These are phyloP conservation scores for Ceratobasidium papillatum DNA, from an alignment of 1,284 basidiomycete genomes.

Conservation along the genomic window DNA sequence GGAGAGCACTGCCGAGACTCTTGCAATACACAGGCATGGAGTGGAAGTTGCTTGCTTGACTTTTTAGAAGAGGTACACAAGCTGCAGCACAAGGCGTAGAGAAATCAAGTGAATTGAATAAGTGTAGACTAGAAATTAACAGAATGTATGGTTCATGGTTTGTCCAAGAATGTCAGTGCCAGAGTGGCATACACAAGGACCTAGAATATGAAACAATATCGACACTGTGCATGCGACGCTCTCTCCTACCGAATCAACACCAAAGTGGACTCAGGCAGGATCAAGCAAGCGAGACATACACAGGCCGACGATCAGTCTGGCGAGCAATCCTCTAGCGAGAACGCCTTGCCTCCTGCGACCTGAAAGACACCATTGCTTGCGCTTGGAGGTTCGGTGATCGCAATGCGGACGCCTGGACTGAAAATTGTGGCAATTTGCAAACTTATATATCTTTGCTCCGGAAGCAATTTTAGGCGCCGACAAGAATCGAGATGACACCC, in stretches of 20 bases:
- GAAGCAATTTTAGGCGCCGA: constrained; percentile 22
- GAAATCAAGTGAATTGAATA: constrained; percentile 22
- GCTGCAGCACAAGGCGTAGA: constrained; percentile 29
- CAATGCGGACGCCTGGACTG: constrained; percentile 38
- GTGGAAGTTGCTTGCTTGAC: constrained; percentile 86
- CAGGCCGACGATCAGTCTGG: constrained; percentile 18
- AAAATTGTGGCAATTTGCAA: not conserved
- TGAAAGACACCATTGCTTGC: constrained; percentile 40
- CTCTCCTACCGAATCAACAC: constrained; percentile 33
- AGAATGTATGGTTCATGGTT: constrained; percentile 41
- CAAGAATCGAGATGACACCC: too few species aligned
- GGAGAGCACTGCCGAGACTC: constrained; percentile 76
- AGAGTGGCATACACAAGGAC: constrained; percentile 41
- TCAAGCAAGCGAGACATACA: not conserved
- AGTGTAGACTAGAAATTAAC: constrained; percentile 10
- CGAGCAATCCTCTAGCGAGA: constrained; percentile 36
- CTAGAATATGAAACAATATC: constrained; percentile 41
- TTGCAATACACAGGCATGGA: constrained; percentile 93
- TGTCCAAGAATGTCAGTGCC: constrained; percentile 41
- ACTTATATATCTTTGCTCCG: not conserved
- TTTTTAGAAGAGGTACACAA: constrained; percentile 78
- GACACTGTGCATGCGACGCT: not conserved
- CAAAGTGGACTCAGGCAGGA: constrained; percentile 13
- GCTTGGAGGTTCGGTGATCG: constrained; percentile 40
- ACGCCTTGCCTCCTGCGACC: constrained; percentile 39